Base-by-base conservation (phyloP, 1,284 basidiomycete genomes). In the Waitea zeae region DNA sequence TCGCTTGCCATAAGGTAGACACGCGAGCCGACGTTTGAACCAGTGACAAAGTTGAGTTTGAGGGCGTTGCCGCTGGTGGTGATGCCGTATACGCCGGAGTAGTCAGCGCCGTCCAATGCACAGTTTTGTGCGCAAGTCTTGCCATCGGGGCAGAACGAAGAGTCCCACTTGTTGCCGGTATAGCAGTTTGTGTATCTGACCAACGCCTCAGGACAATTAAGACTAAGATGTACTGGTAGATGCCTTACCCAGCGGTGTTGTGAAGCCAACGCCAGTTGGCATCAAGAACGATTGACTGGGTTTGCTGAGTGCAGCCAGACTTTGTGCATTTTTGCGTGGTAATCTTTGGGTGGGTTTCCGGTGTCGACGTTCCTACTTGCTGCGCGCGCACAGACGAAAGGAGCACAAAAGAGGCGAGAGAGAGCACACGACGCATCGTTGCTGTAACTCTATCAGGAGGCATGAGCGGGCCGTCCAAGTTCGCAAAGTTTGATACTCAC, bases 71-170 rank as follows among this genome's bases (percentile, higher is more conserved):
- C 64, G 38, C 44, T 50, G 30, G 62, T 50, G 29, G 57, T 61
- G 49, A 68, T 56, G 40, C 55, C 58, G 42, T 57, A 57, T 33
- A 49, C 54, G 41, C 53, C 56, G 5, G 49, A 26, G 49, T 73
- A 71, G 50, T 68, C 62, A 14, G 67, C 68, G 40, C 70, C 69
- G 39, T 72, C 69, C 40, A 72, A 50, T 9, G 66, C 68, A 43
- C 69, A 72, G 53, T 66, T 64, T 38, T 40, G 2, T 3, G 56
- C 54, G 42, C 57, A 59, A 11, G 53, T 56, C 12, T 35, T 40
- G 17, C 42, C 43, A 42, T 54, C 51, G 19, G 54, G 51, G 46
- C 57, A 59, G 38, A 57, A 42, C 17, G 51, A 43, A 4, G 48
- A 30, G 40, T 57, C 49, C 52, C 52, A 55, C 11, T 43, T 40